Base-by-base conservation (phyloP, 192 early-diverging fungal species). In the Nowakowskiella sp. region DNA sequence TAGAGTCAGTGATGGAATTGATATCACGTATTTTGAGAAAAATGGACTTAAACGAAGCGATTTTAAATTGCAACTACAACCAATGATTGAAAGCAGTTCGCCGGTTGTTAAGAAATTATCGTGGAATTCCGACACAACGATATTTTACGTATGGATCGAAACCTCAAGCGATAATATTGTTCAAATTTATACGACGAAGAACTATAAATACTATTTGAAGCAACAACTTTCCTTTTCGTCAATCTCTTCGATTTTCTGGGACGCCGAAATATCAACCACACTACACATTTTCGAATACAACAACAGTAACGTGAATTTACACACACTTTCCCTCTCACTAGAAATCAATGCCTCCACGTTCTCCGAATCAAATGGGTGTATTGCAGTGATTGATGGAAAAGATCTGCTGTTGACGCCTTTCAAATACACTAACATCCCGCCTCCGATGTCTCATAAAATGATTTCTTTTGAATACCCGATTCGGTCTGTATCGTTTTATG, bases 181-280 rank as follows among this genome's bases (percentile, higher is more conserved):
- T 44, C 89, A 99, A 62, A 71, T 99, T 44, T 99, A 91, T 91
- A 71, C 86, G 0, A 86, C 84, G 63, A 81, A 78, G 48, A 99
- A 99, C 78, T 99, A 99, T 69, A 80, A 94, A 63, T 99, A 90
- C 86, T 95, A 96, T 58, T 51, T 96, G 47, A 92, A 92, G 66
- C 91, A 94, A 67, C 85, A 94, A 48, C 71, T 94, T 13, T 60
- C 71, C 0, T 52, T 76, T 3, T 51, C 62, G 1, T 51, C 62
- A 13, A 55, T 77, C 5, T 57, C 71, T 21, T 67, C 53, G n/a
- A 61, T 91, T 6, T 51, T 68, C 21, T 98, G 94, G 94, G 91
- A 96, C 67, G 57, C 80, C 4, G 92, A 93, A 55, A 57, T 64
- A 23, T 67, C 91, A 0, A 53, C 87, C 31, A 31, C 62, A 2